Evolutionary conservation across 495 filamentous ascomycete species (phyloP), one percentile per base, ranked within the genome.

Genomic region (Penicillium mononematosum): DNA sequence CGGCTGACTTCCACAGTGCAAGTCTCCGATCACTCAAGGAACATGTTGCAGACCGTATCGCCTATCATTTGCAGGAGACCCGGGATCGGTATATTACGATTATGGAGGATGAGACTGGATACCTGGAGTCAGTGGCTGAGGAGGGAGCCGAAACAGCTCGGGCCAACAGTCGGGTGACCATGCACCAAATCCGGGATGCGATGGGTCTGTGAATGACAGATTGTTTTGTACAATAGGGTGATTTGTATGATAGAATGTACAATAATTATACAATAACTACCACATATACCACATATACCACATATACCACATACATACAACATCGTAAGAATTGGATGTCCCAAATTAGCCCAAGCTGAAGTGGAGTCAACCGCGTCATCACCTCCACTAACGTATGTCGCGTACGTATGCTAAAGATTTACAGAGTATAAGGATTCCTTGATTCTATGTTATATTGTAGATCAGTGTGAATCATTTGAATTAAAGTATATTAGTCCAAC

Each of bases 1-100:
- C 81, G 1, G 55, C 59, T 25, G 75, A 80, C 38, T 80, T 81
- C 49, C 56, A 71, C n/a, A 71, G 70, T 14, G 62, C 83, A 16
- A 80, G 68, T 38, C 75, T 92, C 42, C 75, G 75, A 32, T 73
- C 75, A 14, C 77, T 98, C 45, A 98, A 98, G 70, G 76, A 77
- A 27, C 68, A 68, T 46, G 83, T 92, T 2, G 74, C 81, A 0
- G 70, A 76, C 3, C 74, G 73, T 11, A 76, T 98, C 9, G 70
- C 74, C 9, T 58, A 67, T 9, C 76, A 82, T 50, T 67, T 97
- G 24, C 61, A 61, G 27, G 72, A 65, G 5, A 79, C 96, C 38
- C 76, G 90, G 41, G 85, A 86, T 20, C 74, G 74, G 51, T 96
- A 87, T 64, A 41, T 71, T 17, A 69, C 77, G 17, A 62, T 89